Conservation (phyloP, 345 rosid species). For the Noccaea caerulescens region DNA sequence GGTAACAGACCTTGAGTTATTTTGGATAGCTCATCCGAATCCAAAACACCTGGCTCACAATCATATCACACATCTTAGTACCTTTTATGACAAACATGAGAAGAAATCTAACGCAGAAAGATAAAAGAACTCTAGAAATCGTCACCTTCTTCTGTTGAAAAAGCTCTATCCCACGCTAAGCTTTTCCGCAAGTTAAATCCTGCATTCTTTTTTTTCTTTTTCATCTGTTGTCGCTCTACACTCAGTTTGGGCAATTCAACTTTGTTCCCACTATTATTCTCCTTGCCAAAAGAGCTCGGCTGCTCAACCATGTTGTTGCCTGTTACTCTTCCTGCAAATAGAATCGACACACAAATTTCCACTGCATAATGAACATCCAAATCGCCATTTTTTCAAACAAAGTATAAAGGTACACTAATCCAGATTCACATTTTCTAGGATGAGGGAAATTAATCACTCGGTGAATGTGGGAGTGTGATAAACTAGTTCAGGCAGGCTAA, state of each 20-base stretch:
- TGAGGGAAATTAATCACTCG: not conserved
- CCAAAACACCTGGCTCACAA: conserved; percentile 60
- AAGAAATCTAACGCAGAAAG: conserved; percentile 10
- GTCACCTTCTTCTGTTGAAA: conserved; percentile 89
- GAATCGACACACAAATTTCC: conserved; percentile 2
- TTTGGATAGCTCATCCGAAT: conserved; percentile 69
- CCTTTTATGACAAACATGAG: not conserved
- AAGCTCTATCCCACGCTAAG: conserved; percentile 90
- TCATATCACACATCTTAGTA: conserved; percentile 25
- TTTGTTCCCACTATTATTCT: conserved; percentile 54
- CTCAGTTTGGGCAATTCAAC: conserved; percentile 56
- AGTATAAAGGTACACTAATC: not conserved
- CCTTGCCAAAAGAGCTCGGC: conserved; percentile 48
- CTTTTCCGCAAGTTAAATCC: conserved; percentile 86
- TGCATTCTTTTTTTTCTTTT: conserved; percentile 82
- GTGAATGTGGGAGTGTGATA: not conserved
- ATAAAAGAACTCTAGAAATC: not conserved
- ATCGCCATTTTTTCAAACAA: not conserved
- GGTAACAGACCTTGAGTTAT: conserved; percentile 61
- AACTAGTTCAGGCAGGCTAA: not conserved
- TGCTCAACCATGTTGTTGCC: conserved; percentile 32
- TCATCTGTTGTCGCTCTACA: conserved; percentile 77
- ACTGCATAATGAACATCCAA: not conserved
- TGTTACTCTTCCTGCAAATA: conserved; percentile 41
- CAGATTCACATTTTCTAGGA: conserved; percentile 4